A percentile compares a stretch with the other conserved stretches of the same genome.
These are phyloP conservation scores for Choiromyces venosus DNA, from an alignment of 495 filamentous ascomycete species.

Conservation along the genomic window DNA sequence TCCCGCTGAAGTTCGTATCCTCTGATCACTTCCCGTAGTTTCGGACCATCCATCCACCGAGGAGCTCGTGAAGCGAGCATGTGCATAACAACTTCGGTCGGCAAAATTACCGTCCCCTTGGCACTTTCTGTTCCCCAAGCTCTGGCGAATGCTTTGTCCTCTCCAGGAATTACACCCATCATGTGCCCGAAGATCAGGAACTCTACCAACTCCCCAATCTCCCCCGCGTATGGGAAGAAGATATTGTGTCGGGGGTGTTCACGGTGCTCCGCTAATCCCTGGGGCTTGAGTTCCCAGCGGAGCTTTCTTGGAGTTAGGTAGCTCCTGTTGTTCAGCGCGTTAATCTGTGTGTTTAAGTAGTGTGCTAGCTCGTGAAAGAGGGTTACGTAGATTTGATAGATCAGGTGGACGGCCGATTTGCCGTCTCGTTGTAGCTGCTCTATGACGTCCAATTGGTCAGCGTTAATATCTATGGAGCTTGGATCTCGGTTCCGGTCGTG, in stretches of 20 bases:
- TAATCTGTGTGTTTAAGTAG: slow-evolving; percentile 4
- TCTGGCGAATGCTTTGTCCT: background rate
- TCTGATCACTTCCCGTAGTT: background rate
- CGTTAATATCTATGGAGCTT: slow-evolving; percentile 3
- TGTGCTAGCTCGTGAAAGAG: slow-evolving; percentile 27
- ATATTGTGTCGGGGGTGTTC: background rate
- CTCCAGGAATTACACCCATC: background rate
- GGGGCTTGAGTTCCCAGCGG: slow-evolving; percentile 4
- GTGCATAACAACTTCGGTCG: background rate
- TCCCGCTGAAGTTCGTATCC: background rate
- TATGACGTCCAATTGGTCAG: slow-evolving; percentile 9
- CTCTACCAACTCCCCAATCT: slow-evolving; percentile 27
- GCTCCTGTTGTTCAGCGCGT: background rate
- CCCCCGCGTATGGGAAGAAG: background rate
- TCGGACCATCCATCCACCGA: background rate
- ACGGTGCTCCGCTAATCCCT: background rate
- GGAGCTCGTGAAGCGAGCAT: background rate
- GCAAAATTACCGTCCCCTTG: background rate
- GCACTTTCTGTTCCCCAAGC: background rate
- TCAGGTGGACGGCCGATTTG: slow-evolving; percentile 5
- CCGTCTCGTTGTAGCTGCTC: background rate
- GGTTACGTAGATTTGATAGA: slow-evolving; percentile 14
- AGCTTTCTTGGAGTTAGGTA: slow-evolving; percentile 22
- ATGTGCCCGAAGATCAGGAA: slow-evolving; percentile 29
- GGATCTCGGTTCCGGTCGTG: background rate